phyloP scores from a whole-genome alignment of 768 basidiomycete genomes.

The Lentinula aciculospora region DNA sequence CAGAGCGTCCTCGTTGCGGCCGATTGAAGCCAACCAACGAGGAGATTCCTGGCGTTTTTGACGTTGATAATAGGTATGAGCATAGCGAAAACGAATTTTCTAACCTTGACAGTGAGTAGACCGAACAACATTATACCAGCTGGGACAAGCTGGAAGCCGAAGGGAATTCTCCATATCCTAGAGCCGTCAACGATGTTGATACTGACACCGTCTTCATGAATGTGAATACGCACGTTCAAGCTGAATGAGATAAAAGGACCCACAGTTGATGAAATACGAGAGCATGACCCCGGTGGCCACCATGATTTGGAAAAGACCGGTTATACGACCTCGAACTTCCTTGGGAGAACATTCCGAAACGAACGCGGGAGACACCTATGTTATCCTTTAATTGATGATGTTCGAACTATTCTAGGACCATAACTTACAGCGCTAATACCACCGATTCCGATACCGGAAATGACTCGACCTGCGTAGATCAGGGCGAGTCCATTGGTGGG shows the following conservation, averaged over 20 bases:
- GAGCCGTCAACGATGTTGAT: slow-evolving; percentile 32
- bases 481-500: slow-evolving; percentile 48
- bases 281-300: slow-evolving; percentile 37
- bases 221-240: slow-evolving; percentile 27
- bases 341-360: slow-evolving; percentile 88
- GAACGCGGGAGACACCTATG: slow-evolving; percentile 78
- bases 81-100: neutral
- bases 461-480: slow-evolving; percentile 78
- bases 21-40: slow-evolving; percentile 47
- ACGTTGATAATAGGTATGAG: neutral
- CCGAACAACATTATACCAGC: slow-evolving; percentile 44
- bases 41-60: slow-evolving; percentile 42
- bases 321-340: slow-evolving; percentile 79
- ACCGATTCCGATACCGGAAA: slow-evolving; percentile 79
- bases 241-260: slow-evolving; percentile 26
- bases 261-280: slow-evolving; percentile 77
- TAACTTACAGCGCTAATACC: slow-evolving; percentile 55
- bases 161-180: slow-evolving; percentile 46
- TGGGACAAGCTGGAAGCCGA: slow-evolving; percentile 56
- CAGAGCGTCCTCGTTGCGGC: slow-evolving; percentile 29
- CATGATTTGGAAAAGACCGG: slow-evolving; percentile 84
- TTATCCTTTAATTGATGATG: slow-evolving; percentile 3
- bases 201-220: slow-evolving; percentile 40
- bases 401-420: slow-evolving; percentile 38
- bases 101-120: slow-evolving; percentile 41